Conservation (phyloP, 768 basidiomycete genomes). For the Sistotremastrum suecicum region DNA sequence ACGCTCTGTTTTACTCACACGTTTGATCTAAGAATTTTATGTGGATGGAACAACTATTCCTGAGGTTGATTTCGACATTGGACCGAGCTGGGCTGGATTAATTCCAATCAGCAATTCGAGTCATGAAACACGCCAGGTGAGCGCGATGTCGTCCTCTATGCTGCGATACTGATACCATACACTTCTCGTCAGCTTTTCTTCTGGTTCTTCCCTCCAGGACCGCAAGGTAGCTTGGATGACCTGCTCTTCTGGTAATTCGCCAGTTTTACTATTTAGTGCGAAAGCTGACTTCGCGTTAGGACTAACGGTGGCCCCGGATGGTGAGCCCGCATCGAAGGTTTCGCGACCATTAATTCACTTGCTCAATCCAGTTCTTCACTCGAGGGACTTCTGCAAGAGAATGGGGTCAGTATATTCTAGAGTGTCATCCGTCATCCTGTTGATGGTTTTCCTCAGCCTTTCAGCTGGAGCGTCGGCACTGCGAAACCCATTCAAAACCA, state of each 20-base stretch:
- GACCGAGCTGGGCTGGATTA: conserved; percentile 63
- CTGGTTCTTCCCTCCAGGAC: conserved; percentile 75
- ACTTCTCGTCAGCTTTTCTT: conserved; percentile 66
- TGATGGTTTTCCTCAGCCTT: conserved; percentile 30
- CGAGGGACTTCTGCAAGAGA: conserved; percentile 59
- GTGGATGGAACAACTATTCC: conserved; percentile 56
- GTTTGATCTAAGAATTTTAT: conserved; percentile 37
- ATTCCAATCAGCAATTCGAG: conserved; percentile 48
- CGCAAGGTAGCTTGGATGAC: conserved; percentile 55
- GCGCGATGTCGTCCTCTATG: conserved; percentile 2
- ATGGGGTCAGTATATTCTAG: conserved; percentile 35
- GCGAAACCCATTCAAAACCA: conserved; percentile 51
- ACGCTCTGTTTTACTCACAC: background rate
- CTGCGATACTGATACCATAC: no score
- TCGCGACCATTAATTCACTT: no score
- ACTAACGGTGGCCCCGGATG: conserved; percentile 68
- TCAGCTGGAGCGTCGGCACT: conserved; percentile 50
- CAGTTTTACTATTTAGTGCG: conserved; percentile 2
- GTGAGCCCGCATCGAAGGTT: no score
- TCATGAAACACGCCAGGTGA: conserved; percentile 57
- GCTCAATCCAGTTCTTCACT: conserved; percentile 36
- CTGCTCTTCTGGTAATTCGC: conserved; percentile 54
- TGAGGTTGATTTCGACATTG: conserved; percentile 56
- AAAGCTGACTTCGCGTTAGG: background rate
- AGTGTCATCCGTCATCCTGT: conserved; percentile 9